phyloP scores from a whole-genome alignment of 140 eudicot species.

The Cichorium intybus region DNA sequence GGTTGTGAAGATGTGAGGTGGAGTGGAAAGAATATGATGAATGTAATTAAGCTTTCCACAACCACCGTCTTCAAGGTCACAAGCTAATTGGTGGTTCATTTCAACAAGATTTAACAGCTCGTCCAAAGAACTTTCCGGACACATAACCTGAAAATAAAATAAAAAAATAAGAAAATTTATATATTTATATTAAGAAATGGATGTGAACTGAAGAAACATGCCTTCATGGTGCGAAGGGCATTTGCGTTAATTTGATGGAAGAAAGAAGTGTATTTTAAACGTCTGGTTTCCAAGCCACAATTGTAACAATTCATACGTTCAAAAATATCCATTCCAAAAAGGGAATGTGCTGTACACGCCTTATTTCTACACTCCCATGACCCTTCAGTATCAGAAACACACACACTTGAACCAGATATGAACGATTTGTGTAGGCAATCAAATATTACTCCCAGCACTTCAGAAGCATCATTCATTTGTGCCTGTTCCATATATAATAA shows the following conservation, averaged over 20 bases:
- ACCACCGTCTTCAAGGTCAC: slow-evolving; percentile 89
- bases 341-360: slow-evolving; percentile 76
- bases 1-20: slow-evolving; percentile 83
- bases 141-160: slow-evolving; percentile 49
- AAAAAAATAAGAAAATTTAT: not conserved
- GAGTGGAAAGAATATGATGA: slow-evolving; percentile 79
- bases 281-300: slow-evolving; percentile 83
- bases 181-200: too few relatives aligned
- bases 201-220: too few relatives aligned
- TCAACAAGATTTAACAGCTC: slow-evolving; percentile 78
- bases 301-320: slow-evolving; percentile 84
- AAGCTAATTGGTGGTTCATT: slow-evolving; percentile 88
- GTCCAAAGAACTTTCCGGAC: slow-evolving; percentile 73
- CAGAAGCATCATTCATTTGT: slow-evolving; percentile 99
- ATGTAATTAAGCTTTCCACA: slow-evolving; percentile 88
- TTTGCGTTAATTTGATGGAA: slow-evolving; percentile 95
- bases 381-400: slow-evolving; percentile 47
- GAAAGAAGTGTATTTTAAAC: slow-evolving; percentile 88
- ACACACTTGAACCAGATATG: slow-evolving; percentile 33
- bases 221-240: slow-evolving; percentile 95
- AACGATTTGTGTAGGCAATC: slow-evolving; percentile 83
- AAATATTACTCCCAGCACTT: slow-evolving; percentile 87
- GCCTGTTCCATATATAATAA: too few relatives aligned
- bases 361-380: slow-evolving; percentile 71
- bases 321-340: slow-evolving; percentile 90